Evolutionary conservation across 2,329 filamentous ascomycete species (phyloP), one percentile per base, ranked within the genome.

Genomic region (Clonostachys byssicola): DNA sequence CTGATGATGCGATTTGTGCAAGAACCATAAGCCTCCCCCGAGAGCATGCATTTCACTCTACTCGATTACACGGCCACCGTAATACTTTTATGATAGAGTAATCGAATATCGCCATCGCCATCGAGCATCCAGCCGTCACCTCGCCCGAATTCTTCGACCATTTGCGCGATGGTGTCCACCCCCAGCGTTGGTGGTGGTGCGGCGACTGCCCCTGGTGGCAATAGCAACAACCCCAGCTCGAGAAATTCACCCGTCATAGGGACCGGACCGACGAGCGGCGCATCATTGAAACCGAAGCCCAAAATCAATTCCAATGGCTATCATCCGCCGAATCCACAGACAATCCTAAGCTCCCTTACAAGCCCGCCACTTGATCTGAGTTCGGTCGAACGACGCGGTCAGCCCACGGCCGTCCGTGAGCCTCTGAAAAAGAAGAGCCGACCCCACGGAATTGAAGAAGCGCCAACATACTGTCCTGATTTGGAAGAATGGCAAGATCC

Each of bases 401-500:
- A 94, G 57, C 81, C 89, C 20, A 89, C 82, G 33, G 83, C 86
- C 45, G 83, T 83, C 56, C 83, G 86, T 59, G 89, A 95, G 62
- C 79, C 85, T 6, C 76, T 79, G n/a, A 89, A 89, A 65, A 85
- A 86, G 64, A 85, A 86, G 63, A 83, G 81, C 56, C 82, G 94
- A 45, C 88, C 89, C 36, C 91, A 95, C 67, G 90, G 85, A 40
- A 78, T 99, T 40, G 80, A 88, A 54, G 92, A 97, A 62, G 92
- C 94, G 30, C 92, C 92, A 3, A 94, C 90, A 6, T 99, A 90
- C 65, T 79, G 84, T 53, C 94, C 94, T 34, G 96, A 89, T 0
- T 85, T 90, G 56, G 92, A 96, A 56, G 92, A 99, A 66, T 99
- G 94, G 77, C 89, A 86, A 60, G 92, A 99, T 59, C 94, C 94